Base-by-base conservation (phyloP, 805 yeast species). In the Lipomyces lipofer region DNA sequence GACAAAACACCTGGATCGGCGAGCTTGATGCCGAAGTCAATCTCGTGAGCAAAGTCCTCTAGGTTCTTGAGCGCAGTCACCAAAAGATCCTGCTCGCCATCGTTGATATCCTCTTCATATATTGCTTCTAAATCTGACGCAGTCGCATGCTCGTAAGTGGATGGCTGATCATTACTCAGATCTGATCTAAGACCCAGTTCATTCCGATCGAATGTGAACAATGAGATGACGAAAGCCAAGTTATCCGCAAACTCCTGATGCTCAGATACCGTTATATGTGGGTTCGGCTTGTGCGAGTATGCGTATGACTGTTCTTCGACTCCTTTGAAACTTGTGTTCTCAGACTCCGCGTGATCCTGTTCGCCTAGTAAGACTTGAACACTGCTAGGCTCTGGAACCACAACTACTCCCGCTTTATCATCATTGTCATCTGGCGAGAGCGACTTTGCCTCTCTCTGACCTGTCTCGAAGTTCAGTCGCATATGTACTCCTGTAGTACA, bases 401-500 rank as follows among this genome's bases (percentile, higher is more conserved):
- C 46, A 0, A 54, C 56, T 29, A 59, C 53, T 2, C 64, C 57
- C 8, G 62, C 46, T 1, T 68, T 47, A 17, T 45, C 52, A 42
- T 32, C 43, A 12, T 30, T 47, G 35, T 47, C 61, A 13, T 66
- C 72, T 4, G 66, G 65, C 25, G 73, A 78, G 56, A 81, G 62
- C 4, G 85, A 56, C 60, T 82, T 86, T 1, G 96, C 97, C 68
- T 85, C 86, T 63, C 78, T 81, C 25, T 71, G 69, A 17, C 85
- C 84, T 0, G 90, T 83, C n/a, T 84, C 88, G 53, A 90, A 70
- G 67, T 88, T 84, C 62, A 91, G 64, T 60, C 88, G 75, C 10
- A 90, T 81, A 68, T 87, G 91, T 30, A 87, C 70, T 0, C 97
- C 98, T 58, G 9, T 25, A 30, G 3, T 6, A 3, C 3, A 6